phyloP scores from a whole-genome alignment of 2,329 filamentous ascomycete species.

The Blastomyces silverae region DNA sequence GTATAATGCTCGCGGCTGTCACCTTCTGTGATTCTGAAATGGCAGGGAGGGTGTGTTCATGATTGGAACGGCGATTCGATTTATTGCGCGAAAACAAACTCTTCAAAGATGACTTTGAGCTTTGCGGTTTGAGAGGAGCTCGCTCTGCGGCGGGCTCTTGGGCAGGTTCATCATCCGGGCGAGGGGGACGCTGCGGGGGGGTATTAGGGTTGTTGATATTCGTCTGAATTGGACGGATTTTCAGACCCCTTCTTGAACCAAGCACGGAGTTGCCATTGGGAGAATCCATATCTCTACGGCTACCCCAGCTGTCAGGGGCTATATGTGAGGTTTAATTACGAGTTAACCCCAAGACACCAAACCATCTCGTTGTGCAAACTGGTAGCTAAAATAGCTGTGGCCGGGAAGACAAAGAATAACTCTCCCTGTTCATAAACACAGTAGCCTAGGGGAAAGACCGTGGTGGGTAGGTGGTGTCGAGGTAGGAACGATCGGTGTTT shows the following conservation, averaged over 20 bases:
- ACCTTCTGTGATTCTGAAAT: slow-evolving; percentile 29
- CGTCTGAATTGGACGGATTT: slow-evolving; percentile 34
- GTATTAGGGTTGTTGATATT: slow-evolving; percentile 22
- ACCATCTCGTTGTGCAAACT: slow-evolving; percentile 6
- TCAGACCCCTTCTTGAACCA: slow-evolving; percentile 35
- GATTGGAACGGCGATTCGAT: slow-evolving; percentile 24
- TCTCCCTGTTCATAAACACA: neutral
- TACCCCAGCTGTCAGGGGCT: neutral
- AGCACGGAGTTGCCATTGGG: slow-evolving; percentile 26
- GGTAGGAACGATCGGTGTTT: neutral
- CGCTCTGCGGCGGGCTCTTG: slow-evolving; percentile 29
- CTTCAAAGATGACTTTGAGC: slow-evolving; percentile 35
- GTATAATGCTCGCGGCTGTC: slow-evolving; percentile 13
- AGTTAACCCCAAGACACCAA: neutral
- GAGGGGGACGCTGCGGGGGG: slow-evolving; percentile 20
- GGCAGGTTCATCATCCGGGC: slow-evolving; percentile 15
- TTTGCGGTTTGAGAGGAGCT: slow-evolving; percentile 28
- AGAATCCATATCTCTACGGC: slow-evolving; percentile 15
- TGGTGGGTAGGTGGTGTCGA: neutral
- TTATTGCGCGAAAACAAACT: slow-evolving; percentile 36
- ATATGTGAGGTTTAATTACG: neutral
- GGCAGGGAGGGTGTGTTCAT: slow-evolving; percentile 29
- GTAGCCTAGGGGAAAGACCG: neutral
- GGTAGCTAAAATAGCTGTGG: neutral
- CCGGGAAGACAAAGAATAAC: neutral